A percentile compares a stretch with the other conserved stretches of the same genome.
Evolutionary conservation across 1,284 basidiomycete species (phyloP).

Genomic region (Sporisorium scitamineum): DNA sequence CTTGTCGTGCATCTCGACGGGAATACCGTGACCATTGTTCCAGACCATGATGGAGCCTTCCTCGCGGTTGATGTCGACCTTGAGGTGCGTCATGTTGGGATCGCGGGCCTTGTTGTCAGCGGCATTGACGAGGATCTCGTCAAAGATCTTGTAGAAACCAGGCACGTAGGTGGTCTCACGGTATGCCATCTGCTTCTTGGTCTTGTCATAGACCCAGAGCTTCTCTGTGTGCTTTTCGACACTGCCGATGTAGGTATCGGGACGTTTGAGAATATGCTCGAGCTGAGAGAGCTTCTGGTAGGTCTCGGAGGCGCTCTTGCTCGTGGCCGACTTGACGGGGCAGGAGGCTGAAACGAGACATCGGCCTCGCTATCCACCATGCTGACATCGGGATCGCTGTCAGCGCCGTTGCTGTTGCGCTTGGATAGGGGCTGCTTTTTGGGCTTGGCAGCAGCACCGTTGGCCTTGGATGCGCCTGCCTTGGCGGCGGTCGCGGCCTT

Average conservation of each 20-base stretch:
- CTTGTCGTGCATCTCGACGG: conserved; percentile 90
- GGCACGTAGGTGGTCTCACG: conserved; percentile 90
- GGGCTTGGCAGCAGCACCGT: conserved; percentile 76
- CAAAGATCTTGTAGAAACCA: conserved; percentile 99
- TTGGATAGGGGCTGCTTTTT: conserved; percentile 74
- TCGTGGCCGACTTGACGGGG: conserved; percentile 28
- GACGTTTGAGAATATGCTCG: conserved; percentile 94
- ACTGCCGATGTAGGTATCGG: conserved; percentile 92
- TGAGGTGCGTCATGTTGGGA: conserved; percentile 65
- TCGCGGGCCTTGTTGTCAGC: conserved; percentile 91
- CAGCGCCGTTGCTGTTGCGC: conserved; percentile 73
- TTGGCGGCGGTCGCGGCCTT: conserved; percentile 58
- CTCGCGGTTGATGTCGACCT: conserved; percentile 81
- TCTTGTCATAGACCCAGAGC: conserved; percentile 67
- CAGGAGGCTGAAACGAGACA: conserved; percentile 39
- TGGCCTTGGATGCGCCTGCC: conserved; percentile 70
- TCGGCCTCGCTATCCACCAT: conserved; percentile 44
- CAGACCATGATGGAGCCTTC: conserved; percentile 88
- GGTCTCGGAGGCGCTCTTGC: conserved; percentile 88
- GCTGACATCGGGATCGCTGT: conserved; percentile 71
- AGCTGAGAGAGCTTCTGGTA: conserved; percentile 96
- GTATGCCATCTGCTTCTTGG: conserved; percentile 64
- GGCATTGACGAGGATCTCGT: conserved; percentile 99
- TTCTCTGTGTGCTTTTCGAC: conserved; percentile 67
- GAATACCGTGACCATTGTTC: conserved; percentile 97